Conservation (phyloP, 225 moss, liverwort and hornwort species). For the Thuidium tamariscinum region DNA sequence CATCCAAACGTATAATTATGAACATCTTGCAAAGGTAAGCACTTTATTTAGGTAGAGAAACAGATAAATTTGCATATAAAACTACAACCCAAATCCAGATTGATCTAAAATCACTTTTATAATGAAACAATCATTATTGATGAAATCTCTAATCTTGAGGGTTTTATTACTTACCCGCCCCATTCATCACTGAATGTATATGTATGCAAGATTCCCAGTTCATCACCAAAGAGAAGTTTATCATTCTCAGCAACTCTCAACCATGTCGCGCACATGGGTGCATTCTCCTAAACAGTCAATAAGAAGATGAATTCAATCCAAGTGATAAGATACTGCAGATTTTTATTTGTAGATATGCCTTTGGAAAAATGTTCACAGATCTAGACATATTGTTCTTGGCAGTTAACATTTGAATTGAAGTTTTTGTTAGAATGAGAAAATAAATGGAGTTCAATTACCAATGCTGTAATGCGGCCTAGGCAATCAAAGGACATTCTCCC, state of each 20-base stretch:
- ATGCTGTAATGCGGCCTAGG: conserved; percentile 69
- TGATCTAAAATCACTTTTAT: background rate
- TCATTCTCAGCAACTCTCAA: conserved; percentile 83
- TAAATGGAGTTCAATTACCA: conserved; percentile 24
- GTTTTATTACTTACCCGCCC: conserved; percentile 46
- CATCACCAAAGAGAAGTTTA: conserved; percentile 84
- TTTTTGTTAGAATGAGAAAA: background rate
- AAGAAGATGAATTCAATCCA: background rate
- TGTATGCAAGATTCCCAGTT: conserved; percentile 73
- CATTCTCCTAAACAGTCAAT: conserved; percentile 50
- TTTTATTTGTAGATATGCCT: background rate
- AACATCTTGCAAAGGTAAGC: background rate
- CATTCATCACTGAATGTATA: conserved; percentile 90
- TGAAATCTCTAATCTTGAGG: background rate
- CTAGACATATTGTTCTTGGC: background rate
- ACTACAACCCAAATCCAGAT: background rate
- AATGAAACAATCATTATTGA: background rate
- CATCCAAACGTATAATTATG: background rate
- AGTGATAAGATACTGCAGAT: background rate
- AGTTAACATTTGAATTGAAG: background rate
- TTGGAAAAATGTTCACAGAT: background rate
- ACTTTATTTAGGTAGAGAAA: background rate
- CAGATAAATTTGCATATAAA: background rate
- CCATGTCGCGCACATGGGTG: conserved; percentile 96
- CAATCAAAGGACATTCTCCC: conserved; percentile 88